Evolutionary conservation across 805 yeast genomes (phyloP).

Genomic region (Jamesozyma piceae): DNA sequence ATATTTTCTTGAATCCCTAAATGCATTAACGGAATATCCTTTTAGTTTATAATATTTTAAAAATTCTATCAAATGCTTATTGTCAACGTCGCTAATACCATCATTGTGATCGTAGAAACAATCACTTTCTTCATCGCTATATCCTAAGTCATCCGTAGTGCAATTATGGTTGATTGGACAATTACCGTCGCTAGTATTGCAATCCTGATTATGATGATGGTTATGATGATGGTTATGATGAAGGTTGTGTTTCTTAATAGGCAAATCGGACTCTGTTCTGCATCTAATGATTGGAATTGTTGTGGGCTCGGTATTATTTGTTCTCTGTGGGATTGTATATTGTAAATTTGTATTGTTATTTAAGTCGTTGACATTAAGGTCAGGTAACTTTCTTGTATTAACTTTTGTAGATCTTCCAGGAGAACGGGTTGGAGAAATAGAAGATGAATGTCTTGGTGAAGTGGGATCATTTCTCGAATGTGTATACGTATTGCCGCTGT

Average conservation of each 20-base stretch:
- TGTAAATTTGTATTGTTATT: not conserved
- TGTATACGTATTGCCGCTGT: not conserved
- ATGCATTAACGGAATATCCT: constrained; percentile 19
- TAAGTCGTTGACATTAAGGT: not conserved
- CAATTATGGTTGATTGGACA: not conserved
- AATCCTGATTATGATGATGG: constrained; percentile 5
- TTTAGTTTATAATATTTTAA: constrained; percentile 31
- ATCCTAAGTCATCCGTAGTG: not conserved
- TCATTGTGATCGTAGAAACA: not conserved
- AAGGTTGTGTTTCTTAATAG: not conserved
- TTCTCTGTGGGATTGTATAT: not conserved
- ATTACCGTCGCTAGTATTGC: not conserved
- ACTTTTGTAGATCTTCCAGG: not conserved
- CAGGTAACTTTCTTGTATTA: not conserved
- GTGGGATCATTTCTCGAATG: not conserved
- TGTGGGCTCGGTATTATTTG: not conserved
- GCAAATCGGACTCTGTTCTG: constrained; percentile 14
- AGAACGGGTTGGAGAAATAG: not conserved
- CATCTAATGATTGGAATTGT: constrained; percentile 9
- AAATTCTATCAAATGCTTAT: constrained; percentile 39
- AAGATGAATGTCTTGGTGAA: not conserved
- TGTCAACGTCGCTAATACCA: constrained; percentile 30
- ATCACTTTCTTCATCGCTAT: not conserved
- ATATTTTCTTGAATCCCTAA: constrained; percentile 12
- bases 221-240: constrained; percentile 9